Conservation (phyloP, 1,284 basidiomycete species). For the Waitea zeae region DNA sequence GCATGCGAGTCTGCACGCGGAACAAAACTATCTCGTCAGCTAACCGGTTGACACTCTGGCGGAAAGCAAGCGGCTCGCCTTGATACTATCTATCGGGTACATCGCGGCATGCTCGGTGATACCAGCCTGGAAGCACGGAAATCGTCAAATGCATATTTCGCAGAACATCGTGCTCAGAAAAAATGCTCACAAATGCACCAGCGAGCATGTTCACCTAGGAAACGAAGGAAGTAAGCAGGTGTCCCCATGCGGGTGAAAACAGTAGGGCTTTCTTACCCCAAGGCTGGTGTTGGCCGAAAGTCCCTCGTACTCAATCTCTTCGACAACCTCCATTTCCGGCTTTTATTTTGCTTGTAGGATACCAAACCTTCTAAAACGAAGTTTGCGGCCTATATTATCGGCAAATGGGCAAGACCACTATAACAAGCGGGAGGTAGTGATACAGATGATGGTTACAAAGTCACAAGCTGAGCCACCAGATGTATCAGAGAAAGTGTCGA, state of each 20-base stretch:
- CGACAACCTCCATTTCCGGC: conserved; percentile 14
- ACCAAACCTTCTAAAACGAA: too few relatives aligned
- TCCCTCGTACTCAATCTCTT: conserved; percentile 63
- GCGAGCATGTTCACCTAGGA: conserved; percentile 89
- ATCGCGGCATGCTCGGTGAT: conserved; percentile 99
- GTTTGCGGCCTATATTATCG: too few relatives aligned
- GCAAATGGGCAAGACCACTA: too few relatives aligned
- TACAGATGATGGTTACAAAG: too few relatives aligned
- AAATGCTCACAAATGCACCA: conserved; percentile 69
- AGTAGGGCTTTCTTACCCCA: conserved; percentile 27
- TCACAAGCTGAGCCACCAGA: too few relatives aligned
- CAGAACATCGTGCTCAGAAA: background rate
- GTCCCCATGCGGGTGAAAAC: background rate
- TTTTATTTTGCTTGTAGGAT: too few relatives aligned
- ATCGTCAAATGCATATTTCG: background rate
- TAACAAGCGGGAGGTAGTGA: too few relatives aligned
- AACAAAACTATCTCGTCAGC: background rate
- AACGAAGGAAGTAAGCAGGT: too few relatives aligned
- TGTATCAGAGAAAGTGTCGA: too few relatives aligned
- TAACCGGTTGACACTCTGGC: background rate
- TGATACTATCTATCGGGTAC: conserved; percentile 97
- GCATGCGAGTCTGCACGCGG: conserved; percentile 82
- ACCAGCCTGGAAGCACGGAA: conserved; percentile 53
- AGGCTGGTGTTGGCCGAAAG: conserved; percentile 62
- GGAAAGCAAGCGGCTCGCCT: conserved; percentile 30